These are phyloP conservation scores for Colletotrichum incanum DNA, from an alignment of 2,329 filamentous ascomycete species.

Conservation along the genomic window DNA sequence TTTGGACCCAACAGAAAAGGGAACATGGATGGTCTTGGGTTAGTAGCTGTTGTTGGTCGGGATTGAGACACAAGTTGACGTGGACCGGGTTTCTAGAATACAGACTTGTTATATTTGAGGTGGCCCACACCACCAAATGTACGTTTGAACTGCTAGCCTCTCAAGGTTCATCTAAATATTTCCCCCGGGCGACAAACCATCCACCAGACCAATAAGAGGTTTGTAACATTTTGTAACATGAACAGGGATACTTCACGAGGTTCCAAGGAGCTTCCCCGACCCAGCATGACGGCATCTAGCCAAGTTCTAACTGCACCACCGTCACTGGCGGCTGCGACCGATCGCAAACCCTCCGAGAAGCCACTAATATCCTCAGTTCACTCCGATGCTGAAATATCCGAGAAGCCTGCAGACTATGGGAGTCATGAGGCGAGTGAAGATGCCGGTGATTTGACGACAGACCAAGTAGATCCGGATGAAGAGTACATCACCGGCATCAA, in stretches of 20 bases:
- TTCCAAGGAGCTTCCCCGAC: not conserved
- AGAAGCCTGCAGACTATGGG: not conserved
- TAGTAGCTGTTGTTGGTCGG: not conserved
- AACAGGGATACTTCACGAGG: not conserved
- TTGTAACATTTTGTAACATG: not conserved
- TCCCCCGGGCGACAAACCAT: not conserved
- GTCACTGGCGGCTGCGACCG: not conserved
- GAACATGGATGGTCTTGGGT: not conserved
- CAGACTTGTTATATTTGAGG: not conserved
- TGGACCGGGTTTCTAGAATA: not conserved
- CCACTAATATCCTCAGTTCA: not conserved
- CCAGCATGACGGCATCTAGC: not conserved
- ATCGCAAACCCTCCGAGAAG: not conserved
- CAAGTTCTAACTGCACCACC: not conserved
- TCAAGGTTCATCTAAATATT: not conserved
- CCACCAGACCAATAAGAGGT: too few relatives aligned
- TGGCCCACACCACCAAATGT: not conserved
- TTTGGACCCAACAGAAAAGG: not conserved
- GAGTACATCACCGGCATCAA: constrained; percentile 52
- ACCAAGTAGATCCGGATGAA: constrained; percentile 4
- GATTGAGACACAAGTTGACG: not conserved
- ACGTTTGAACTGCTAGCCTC: not conserved
- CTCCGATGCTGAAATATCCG: not conserved
- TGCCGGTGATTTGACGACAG: not conserved
- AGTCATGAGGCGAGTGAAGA: not conserved